These are phyloP conservation scores for Telopea speciosissima DNA, from an alignment of 177 flowering plant genomes.

Conservation along the genomic window DNA sequence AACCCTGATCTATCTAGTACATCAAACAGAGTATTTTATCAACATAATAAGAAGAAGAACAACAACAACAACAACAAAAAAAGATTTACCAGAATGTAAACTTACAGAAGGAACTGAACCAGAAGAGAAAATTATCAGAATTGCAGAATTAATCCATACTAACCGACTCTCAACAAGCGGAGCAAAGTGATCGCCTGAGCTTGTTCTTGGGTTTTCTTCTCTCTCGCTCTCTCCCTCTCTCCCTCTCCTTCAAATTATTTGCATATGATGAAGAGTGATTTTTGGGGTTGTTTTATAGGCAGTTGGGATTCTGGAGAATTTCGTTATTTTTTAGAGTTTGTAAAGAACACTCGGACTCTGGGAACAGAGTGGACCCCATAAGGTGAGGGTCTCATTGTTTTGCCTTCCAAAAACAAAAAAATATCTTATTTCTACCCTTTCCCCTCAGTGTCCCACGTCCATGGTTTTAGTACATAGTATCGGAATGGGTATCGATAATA, in stretches of 20 bases:
- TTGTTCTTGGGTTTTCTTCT: background rate
- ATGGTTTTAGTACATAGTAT: too few relatives aligned
- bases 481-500: too few relatives aligned
- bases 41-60: background rate
- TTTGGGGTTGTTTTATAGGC: background rate
- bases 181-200: background rate
- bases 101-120: conserved; percentile 5
- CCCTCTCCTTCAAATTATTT: background rate
- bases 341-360: too few relatives aligned
- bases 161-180: background rate
- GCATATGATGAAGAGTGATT: background rate
- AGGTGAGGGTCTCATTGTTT: too few relatives aligned
- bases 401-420: too few relatives aligned
- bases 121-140: background rate
- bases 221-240: background rate
- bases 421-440: too few relatives aligned
- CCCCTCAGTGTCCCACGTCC: too few relatives aligned
- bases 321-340: background rate
- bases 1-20: too few relatives aligned
- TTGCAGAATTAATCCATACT: conserved; percentile 7
- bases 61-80: background rate
- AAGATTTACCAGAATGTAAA: background rate
- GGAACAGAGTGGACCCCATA: too few relatives aligned
- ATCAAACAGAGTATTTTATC: too few relatives aligned
- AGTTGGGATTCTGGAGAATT: conserved; percentile 1